phyloP scores from a whole-genome alignment of 2,329 filamentous ascomycete genomes.

The Purpureocillium lavendulum region DNA sequence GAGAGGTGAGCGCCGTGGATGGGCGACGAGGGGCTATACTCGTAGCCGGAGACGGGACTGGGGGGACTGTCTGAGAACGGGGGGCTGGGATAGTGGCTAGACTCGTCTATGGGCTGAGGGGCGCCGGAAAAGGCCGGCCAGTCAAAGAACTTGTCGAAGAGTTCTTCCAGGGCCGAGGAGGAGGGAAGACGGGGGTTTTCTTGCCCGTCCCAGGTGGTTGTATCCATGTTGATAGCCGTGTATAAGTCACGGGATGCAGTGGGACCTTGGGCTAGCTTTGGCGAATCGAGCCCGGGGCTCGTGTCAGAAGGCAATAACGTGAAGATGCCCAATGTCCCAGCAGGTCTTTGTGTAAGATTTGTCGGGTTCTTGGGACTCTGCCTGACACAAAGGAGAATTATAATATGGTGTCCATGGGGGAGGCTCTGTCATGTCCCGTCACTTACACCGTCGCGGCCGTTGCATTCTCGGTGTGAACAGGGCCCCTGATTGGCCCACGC shows the following conservation, averaged over 20 bases:
- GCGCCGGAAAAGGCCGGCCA: slow-evolving; percentile 25
- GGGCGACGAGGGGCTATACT: slow-evolving; percentile 20
- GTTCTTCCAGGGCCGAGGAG: slow-evolving; percentile 22
- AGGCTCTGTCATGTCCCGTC: slow-evolving; percentile 22
- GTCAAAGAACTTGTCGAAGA: slow-evolving; percentile 29
- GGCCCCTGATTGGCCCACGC: slow-evolving; percentile 19
- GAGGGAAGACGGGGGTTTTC: slow-evolving; percentile 27
- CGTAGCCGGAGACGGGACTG: slow-evolving; percentile 23
- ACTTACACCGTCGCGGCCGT: slow-evolving; percentile 29
- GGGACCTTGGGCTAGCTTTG: slow-evolving; percentile 29
- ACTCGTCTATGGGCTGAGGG: slow-evolving; percentile 20
- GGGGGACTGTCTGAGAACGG: slow-evolving; percentile 19
- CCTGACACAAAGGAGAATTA: slow-evolving; percentile 28
- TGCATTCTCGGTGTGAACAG: slow-evolving; percentile 21
- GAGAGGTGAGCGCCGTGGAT: slow-evolving; percentile 16
- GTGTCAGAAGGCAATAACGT: slow-evolving; percentile 28
- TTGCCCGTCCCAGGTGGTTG: slow-evolving; percentile 21
- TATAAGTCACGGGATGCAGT: slow-evolving; percentile 34
- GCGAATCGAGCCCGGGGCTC: slow-evolving; percentile 27
- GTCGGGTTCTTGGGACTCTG: slow-evolving; percentile 27
- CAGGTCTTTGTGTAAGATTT: slow-evolving; percentile 28
- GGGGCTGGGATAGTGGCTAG: slow-evolving; percentile 18
- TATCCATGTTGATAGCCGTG: slow-evolving; percentile 31
- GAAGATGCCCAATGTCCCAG: slow-evolving; percentile 30
- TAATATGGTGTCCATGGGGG: slow-evolving; percentile 26